phyloP scores from a whole-genome alignment of 2,329 filamentous ascomycete species.

The Diaporthe sp. region DNA sequence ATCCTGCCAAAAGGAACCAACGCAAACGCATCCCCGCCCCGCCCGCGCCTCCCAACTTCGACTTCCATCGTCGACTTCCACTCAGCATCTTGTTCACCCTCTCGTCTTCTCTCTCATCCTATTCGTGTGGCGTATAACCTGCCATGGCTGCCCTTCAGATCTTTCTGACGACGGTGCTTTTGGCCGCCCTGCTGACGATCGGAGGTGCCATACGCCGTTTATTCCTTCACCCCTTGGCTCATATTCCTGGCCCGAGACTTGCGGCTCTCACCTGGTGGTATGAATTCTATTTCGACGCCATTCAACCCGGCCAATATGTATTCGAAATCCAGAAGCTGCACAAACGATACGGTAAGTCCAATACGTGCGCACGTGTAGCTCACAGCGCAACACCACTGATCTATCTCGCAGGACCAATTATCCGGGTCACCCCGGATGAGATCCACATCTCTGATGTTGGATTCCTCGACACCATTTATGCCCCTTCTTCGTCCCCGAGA shows the following conservation, averaged over 20 bases:
- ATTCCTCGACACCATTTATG: slow-evolving; percentile 34
- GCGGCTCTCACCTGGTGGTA: slow-evolving; percentile 31
- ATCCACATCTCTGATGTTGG: slow-evolving; percentile 33
- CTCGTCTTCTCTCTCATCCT: slow-evolving; percentile 18
- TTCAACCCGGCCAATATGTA: slow-evolving; percentile 46
- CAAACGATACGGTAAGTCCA: slow-evolving; percentile 51
- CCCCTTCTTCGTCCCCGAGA: slow-evolving; percentile 25
- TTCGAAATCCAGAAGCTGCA: slow-evolving; percentile 53
- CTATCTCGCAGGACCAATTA: slow-evolving; percentile 29
- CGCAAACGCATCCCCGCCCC: slow-evolving; percentile 16
- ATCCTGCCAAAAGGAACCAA: slow-evolving; percentile 11
- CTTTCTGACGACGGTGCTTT: slow-evolving; percentile 19
- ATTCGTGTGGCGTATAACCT: slow-evolving; percentile 13
- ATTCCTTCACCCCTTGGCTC: slow-evolving; percentile 21
- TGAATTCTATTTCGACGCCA: slow-evolving; percentile 27
- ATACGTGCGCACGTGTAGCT: slow-evolving; percentile 27
- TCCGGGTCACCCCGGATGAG: slow-evolving; percentile 28
- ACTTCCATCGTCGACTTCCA: slow-evolving; percentile 19
- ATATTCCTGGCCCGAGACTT: slow-evolving; percentile 25
- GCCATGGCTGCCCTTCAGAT: slow-evolving; percentile 32
- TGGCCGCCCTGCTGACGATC: slow-evolving; percentile 29
- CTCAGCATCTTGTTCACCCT: slow-evolving; percentile 19
- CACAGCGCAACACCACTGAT: slow-evolving; percentile 28
- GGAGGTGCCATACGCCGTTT: slow-evolving; percentile 28
- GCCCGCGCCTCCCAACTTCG: slow-evolving; percentile 26